phyloP scores from a whole-genome alignment of 441 rosid genomes.

The Pelargonium myrrhifolium region DNA sequence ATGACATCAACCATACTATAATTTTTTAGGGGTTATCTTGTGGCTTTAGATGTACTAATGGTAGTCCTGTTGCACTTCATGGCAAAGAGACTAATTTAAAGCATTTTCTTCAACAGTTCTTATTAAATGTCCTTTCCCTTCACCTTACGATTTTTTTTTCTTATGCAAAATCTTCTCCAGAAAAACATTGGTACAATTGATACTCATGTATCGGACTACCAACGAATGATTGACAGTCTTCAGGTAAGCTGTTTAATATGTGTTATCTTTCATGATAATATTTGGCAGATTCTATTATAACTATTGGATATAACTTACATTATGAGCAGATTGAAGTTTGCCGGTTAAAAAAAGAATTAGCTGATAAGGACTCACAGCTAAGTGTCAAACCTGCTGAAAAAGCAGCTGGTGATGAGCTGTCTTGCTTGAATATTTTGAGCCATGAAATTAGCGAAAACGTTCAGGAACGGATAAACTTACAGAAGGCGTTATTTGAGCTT shows the following conservation, averaged over 20 bases:
- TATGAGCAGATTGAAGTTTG: constrained; percentile 66
- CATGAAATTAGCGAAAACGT: constrained; percentile 93
- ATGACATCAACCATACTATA: not conserved
- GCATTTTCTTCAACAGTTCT: not conserved
- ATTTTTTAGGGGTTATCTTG: not conserved
- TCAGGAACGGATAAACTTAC: constrained; percentile 87
- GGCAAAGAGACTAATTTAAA: not conserved
- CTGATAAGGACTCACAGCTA: constrained; percentile 73
- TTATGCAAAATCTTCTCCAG: constrained; percentile 33
- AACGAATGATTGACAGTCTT: constrained; percentile 90
- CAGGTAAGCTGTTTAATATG: constrained; percentile 45
- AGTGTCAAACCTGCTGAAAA: constrained; percentile 67
- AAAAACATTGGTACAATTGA: constrained; percentile 86
- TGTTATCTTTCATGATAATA: not conserved
- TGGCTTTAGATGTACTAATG: not conserved
- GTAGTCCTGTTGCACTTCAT: not conserved
- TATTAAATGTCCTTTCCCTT: not conserved
- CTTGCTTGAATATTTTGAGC: constrained; percentile 82
- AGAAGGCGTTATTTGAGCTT: constrained; percentile 86
- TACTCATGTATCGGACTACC: constrained; percentile 85
- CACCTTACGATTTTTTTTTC: not conserved
- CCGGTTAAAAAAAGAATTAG: constrained; percentile 71
- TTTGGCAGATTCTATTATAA: not conserved
- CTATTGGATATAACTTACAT: constrained; percentile 15
- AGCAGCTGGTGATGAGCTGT: constrained; percentile 75